Evolutionary conservation across 257 asterid genomes (phyloP).

Genomic region (Ocimum tenuiflorum): DNA sequence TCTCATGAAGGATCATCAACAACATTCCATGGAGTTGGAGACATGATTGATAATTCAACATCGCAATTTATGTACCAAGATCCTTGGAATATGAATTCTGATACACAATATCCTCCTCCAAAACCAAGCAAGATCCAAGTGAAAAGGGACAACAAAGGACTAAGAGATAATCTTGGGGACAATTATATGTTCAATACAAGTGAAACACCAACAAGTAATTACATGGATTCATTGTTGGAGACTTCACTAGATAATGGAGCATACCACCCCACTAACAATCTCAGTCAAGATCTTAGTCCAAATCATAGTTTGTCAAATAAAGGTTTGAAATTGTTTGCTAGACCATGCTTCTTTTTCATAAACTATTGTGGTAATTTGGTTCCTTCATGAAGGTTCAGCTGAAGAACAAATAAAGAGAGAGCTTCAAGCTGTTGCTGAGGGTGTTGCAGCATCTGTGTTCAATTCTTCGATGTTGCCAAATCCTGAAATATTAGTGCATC

Average conservation of each 20-base stretch:
- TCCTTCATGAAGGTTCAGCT: constrained; percentile 40
- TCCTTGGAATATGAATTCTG: constrained; percentile 64
- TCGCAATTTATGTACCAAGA: constrained; percentile 74
- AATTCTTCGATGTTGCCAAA: constrained; percentile 45
- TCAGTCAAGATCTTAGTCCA: constrained; percentile 28
- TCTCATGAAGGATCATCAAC: constrained; percentile 33
- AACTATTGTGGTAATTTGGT: constrained; percentile 10
- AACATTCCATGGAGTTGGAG: constrained; percentile 37
- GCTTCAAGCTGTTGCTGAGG: constrained; percentile 88
- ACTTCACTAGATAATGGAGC: constrained; percentile 38
- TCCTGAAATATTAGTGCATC: constrained; percentile 36
- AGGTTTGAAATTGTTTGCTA: constrained; percentile 30
- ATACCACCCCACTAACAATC: constrained; percentile 33
- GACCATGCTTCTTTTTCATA: background rate
- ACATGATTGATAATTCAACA: constrained; percentile 42
- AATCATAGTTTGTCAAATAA: constrained; percentile 43
- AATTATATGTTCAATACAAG: constrained; percentile 20
- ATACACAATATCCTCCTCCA: constrained; percentile 68
- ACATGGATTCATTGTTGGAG: constrained; percentile 28
- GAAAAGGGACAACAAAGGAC: constrained; percentile 49
- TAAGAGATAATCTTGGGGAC: constrained; percentile 35
- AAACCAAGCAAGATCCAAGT: constrained; percentile 59
- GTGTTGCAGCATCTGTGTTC: constrained; percentile 82
- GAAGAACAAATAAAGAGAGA: constrained; percentile 80
- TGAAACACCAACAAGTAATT: constrained; percentile 28